Percentiles rank a stretch among this genome's conserved stretches.
phyloP scores from a whole-genome alignment of 2,329 filamentous ascomycete genomes.

The Talaromyces sp. region DNA sequence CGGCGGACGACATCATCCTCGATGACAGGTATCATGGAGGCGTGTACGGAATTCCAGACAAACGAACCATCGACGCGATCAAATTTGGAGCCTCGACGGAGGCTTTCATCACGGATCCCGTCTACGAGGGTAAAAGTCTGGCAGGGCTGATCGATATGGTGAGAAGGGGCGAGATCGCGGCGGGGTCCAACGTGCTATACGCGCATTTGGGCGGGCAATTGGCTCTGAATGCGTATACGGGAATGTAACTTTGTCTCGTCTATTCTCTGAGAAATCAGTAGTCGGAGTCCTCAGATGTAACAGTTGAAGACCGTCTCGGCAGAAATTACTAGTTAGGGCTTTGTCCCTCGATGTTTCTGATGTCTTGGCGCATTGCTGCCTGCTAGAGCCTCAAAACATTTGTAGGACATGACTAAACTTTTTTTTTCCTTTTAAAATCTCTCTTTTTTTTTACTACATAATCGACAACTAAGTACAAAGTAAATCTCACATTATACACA shows the following conservation, averaged over 20 bases:
- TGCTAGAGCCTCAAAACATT: too few relatives aligned
- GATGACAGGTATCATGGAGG: constrained; percentile 63
- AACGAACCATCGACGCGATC: constrained; percentile 62
- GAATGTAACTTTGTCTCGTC: constrained; percentile 22
- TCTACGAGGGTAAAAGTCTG: constrained; percentile 71
- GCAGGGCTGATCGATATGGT: constrained; percentile 67
- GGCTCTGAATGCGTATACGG: constrained; percentile 62
- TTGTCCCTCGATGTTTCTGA: too few relatives aligned
- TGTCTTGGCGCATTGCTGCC: too few relatives aligned
- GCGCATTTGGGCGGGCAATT: constrained; percentile 66
- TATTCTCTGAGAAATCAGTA: too few relatives aligned
- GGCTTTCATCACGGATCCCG: constrained; percentile 68
- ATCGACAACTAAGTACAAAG: too few relatives aligned
- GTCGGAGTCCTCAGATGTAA: too few relatives aligned
- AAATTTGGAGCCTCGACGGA: constrained; percentile 62
- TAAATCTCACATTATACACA: too few relatives aligned
- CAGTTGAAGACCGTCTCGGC: too few relatives aligned
- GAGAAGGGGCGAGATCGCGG: constrained; percentile 52
- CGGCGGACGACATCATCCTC: constrained; percentile 56
- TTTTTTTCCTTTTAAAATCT: neutral
- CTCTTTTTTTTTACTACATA: too few relatives aligned
- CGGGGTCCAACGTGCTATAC: constrained; percentile 62
- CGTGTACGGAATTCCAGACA: constrained; percentile 61
- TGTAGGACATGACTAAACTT: too few relatives aligned
- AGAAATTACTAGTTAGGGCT: too few relatives aligned